Base-by-base conservation (phyloP, 192 early-diverging fungal species). In the Coemansia sp. region DNA sequence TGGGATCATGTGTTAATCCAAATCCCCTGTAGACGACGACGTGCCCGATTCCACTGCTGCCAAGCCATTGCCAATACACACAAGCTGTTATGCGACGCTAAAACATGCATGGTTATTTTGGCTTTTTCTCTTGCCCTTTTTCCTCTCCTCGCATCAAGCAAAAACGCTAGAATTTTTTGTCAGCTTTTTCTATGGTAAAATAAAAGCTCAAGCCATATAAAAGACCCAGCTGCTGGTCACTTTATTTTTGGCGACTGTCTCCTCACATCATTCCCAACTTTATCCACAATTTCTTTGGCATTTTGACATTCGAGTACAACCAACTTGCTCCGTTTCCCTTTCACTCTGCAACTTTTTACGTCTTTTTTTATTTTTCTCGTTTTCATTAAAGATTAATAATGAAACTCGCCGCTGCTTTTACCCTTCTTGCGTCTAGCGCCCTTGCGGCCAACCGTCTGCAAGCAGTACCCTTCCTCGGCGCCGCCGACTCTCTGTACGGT, bases 401-500 rank as follows among this genome's bases (percentile, higher is more conserved):
- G 57, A 58, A 28, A 58, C 57, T 58, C 18, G 29, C 55, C 3
- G 34, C 34, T 36, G 55, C 34, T 13, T 56, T 56, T 23, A 34
- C 55, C 9, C 16, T 23, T 32, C 20, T 58, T 47, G 57, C 57
- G 2, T 42, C 57, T 18, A 29, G 36, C 39, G 57, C 24, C 22
- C 24, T 58, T 28, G 57, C 57, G 22, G 57, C 57, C 13, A 58
- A 46, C 42, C 39, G 42, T 25, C 42, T 58, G 1, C 57, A 58
- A 27, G 57, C 57, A 4, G 39, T 46, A 2, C 57, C 57, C 14
- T 58, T 58, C 39, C 39, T 58, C 4, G 35, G 39, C 14, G 57
- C 57, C 22, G 57, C 57, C 11, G 57, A 58, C 39, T 46, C 57
- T 5, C 35, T 46, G 22, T 58, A 46, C 28, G 57, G 57, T 28